A percentile compares a stretch with the other conserved stretches of the same genome.
These are phyloP conservation scores for Candida coquimbonensis DNA, from an alignment of 805 yeast genomes.

Conservation along the genomic window DNA sequence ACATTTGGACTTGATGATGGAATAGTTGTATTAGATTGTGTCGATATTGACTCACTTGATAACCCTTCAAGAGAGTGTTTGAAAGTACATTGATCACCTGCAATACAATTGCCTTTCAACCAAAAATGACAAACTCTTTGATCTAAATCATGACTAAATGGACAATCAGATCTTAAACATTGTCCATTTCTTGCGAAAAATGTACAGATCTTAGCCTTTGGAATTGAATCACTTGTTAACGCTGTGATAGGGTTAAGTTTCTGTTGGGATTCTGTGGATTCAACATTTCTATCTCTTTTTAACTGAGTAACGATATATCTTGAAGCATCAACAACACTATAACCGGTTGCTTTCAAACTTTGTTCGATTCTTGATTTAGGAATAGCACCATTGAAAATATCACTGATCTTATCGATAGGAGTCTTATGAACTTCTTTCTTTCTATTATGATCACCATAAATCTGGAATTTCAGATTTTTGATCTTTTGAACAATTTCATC, in stretches of 20 bases:
- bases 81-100: constrained; percentile 35
- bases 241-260: no score
- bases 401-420: constrained; percentile 31
- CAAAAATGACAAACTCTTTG: constrained; percentile 39
- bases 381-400: constrained; percentile 26
- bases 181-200: constrained; percentile 34
- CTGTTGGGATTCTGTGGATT: constrained; percentile 1
- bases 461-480: constrained; percentile 13
- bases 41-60: neutral
- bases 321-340: constrained; percentile 26
- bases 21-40: neutral
- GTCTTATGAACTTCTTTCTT: constrained; percentile 7
- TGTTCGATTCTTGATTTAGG: constrained; percentile 29
- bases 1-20: no score
- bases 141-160: constrained; percentile 37
- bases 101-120: constrained; percentile 37
- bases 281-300: constrained; percentile 7
- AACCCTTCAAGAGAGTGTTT: constrained; percentile 25
- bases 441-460: constrained; percentile 12
- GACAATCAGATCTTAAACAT: constrained; percentile 38
- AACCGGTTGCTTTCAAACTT: constrained; percentile 30
- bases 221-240: neutral
- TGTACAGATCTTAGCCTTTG: constrained; percentile 28
- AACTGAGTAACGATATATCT: constrained; percentile 15
- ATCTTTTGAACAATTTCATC: constrained; percentile 15